Conservation (phyloP, 2,329 filamentous ascomycete species). For the Coniochaeta sp. region DNA sequence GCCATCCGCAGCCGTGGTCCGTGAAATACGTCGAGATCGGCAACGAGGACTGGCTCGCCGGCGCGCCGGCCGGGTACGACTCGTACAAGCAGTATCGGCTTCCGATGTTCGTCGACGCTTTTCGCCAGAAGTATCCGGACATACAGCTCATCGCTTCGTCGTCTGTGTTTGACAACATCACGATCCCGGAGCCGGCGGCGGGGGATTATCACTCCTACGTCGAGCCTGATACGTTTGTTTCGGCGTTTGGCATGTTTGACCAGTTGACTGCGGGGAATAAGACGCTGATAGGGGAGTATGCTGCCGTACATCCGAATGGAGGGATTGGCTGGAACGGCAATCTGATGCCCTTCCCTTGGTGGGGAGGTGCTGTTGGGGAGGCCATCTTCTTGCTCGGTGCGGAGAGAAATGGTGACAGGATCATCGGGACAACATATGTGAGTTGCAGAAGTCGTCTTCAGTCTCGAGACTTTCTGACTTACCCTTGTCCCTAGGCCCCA, state of each 20-base stretch:
- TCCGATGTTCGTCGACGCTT: conserved; percentile 50
- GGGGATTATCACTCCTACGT: conserved; percentile 30
- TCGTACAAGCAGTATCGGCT: conserved; percentile 50
- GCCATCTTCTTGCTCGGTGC: conserved; percentile 58
- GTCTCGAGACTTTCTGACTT: conserved; percentile 7
- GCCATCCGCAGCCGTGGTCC: conserved; percentile 52
- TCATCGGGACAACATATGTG: conserved; percentile 39
- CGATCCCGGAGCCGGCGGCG: conserved; percentile 11
- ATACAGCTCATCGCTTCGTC: conserved; percentile 21
- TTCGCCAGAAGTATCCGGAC: conserved; percentile 23
- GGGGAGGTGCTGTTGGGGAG: conserved; percentile 55
- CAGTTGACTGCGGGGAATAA: conserved; percentile 8
- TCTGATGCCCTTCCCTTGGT: conserved; percentile 42
- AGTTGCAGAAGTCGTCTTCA: conserved; percentile 7
- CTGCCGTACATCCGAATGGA: conserved; percentile 43
- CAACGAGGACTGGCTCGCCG: conserved; percentile 58
- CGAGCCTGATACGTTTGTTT: conserved; percentile 40
- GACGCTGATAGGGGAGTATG: conserved; percentile 36
- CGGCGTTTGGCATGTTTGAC: conserved; percentile 39
- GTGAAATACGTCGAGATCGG: conserved; percentile 58
- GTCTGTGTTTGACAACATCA: conserved; percentile 19
- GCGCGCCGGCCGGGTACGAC: conserved; percentile 35
- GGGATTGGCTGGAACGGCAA: conserved; percentile 36
- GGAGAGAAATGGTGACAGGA: conserved; percentile 55
- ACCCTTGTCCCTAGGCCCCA: conserved; percentile 26